A percentile compares a stretch with the other conserved stretches of the same genome.
phyloP scores from a whole-genome alignment of 495 filamentous ascomycete species.

The Penicillium roqueforti region DNA sequence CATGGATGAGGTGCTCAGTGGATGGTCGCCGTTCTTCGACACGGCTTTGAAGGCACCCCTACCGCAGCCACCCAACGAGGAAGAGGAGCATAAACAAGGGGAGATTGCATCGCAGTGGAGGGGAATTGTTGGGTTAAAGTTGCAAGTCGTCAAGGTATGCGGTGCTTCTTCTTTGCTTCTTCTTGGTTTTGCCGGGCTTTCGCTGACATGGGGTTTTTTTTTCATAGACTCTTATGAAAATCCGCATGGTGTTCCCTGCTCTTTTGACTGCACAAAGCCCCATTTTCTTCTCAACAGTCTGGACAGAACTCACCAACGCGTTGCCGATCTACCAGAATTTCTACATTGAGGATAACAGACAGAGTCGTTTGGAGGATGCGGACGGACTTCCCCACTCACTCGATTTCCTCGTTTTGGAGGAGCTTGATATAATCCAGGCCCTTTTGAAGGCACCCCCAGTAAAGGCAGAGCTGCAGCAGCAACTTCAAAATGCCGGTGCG shows the following conservation, averaged over 20 bases:
- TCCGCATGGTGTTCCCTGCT: slow-evolving; percentile 75
- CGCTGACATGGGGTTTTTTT: slow-evolving; percentile 4
- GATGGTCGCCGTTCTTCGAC: slow-evolving; percentile 85
- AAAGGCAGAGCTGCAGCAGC: slow-evolving; percentile 73
- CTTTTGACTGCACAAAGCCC: slow-evolving; percentile 76
- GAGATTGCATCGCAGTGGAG: slow-evolving; percentile 57
- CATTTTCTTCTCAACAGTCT: slow-evolving; percentile 75
- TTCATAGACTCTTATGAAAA: slow-evolving; percentile 76
- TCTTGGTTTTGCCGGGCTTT: background rate
- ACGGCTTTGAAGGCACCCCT: slow-evolving; percentile 66
- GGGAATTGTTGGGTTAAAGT: slow-evolving; percentile 77
- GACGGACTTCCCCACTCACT: slow-evolving; percentile 91
- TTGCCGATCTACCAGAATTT: slow-evolving; percentile 68
- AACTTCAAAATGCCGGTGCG: slow-evolving; percentile 58
- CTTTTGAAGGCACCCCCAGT: slow-evolving; percentile 79
- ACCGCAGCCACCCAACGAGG: slow-evolving; percentile 56
- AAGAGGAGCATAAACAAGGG: slow-evolving; percentile 50
- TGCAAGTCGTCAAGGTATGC: slow-evolving; percentile 76
- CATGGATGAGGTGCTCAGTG: slow-evolving; percentile 73
- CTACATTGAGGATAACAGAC: slow-evolving; percentile 78
- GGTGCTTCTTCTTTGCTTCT: background rate
- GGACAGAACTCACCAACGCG: slow-evolving; percentile 74
- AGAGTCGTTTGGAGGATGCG: slow-evolving; percentile 82
- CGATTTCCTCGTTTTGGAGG: slow-evolving; percentile 90
- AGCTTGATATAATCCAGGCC: slow-evolving; percentile 87